Evolutionary conservation across 2,329 filamentous ascomycete species (phyloP).

Genomic region (Colletotrichum trifolii): DNA sequence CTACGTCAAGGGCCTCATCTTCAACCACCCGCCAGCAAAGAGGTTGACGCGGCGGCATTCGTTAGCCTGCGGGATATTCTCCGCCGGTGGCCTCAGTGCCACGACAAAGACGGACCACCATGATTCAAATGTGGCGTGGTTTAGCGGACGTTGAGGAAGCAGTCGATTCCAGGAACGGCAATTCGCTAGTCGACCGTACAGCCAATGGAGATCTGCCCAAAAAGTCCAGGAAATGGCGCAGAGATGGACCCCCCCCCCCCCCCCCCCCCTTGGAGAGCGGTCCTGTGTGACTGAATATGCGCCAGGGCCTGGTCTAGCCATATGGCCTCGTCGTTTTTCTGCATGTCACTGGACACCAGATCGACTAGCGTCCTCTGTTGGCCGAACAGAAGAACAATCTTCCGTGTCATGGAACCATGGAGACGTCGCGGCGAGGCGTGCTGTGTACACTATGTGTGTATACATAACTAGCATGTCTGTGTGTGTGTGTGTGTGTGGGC

Average conservation of each 20-base stretch:
- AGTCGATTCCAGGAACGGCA: constrained; percentile 25
- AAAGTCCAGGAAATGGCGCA: not conserved
- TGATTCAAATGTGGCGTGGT: constrained; percentile 32
- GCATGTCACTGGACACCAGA: not conserved
- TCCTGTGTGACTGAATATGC: no score
- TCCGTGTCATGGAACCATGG: constrained; percentile 28
- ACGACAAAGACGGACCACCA: constrained; percentile 26
- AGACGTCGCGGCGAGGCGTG: not conserved
- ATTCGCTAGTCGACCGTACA: not conserved
- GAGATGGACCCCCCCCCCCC: constrained; percentile 5
- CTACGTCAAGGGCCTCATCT: no score
- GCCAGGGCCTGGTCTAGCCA: no score
- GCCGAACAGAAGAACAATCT: constrained; percentile 19
- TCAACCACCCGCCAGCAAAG: no score
- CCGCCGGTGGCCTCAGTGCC: constrained; percentile 1
- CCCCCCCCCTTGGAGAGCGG: not conserved
- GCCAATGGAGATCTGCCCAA: constrained; percentile 8
- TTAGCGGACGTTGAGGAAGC: constrained; percentile 23
- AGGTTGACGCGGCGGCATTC: not conserved
- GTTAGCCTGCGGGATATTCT: constrained; percentile 16
- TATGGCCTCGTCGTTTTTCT: not conserved
- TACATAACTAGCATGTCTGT: not conserved
- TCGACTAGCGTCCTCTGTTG: constrained; percentile 11
- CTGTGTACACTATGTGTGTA: no score
- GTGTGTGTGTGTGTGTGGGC: constrained; percentile 24